Evolutionary conservation across 2,329 filamentous ascomycete genomes (phyloP).

Genomic region (Cladosporium sp.): DNA sequence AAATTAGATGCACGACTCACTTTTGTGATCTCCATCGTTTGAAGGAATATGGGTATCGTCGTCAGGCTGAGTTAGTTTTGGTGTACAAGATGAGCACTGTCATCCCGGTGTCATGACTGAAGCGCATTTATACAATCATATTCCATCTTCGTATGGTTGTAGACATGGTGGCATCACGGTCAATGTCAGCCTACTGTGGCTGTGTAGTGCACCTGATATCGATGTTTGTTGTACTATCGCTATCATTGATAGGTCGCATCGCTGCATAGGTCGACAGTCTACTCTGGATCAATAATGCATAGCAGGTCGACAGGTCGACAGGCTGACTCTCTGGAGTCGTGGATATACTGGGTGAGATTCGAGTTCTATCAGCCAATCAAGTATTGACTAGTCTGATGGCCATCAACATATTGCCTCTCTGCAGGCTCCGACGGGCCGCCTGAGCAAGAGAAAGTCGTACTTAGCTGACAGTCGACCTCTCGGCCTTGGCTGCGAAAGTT

Average conservation of each 20-base stretch:
- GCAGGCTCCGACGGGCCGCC: neutral
- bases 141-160: neutral
- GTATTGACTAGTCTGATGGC: neutral
- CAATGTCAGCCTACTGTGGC: neutral
- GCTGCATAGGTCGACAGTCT: neutral
- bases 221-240: neutral
- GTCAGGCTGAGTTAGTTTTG: too few species aligned
- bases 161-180: neutral
- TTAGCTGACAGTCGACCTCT: constrained; percentile 9
- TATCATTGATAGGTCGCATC: too few species aligned
- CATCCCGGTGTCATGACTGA: too few species aligned
- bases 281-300: neutral
- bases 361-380: neutral
- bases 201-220: neutral
- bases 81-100: too few species aligned
- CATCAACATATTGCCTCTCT: neutral
- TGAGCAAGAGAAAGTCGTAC: neutral
- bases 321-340: neutral
- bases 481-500: neutral
- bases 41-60: neutral
- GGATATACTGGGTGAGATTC: neutral
- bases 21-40: constrained; percentile 4
- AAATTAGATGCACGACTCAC: neutral
- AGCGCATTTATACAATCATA: neutral
- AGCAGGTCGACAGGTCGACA: neutral